Evolutionary conservation across 768 basidiomycete genomes (phyloP).

Genomic region (Pleurotus giganteus): DNA sequence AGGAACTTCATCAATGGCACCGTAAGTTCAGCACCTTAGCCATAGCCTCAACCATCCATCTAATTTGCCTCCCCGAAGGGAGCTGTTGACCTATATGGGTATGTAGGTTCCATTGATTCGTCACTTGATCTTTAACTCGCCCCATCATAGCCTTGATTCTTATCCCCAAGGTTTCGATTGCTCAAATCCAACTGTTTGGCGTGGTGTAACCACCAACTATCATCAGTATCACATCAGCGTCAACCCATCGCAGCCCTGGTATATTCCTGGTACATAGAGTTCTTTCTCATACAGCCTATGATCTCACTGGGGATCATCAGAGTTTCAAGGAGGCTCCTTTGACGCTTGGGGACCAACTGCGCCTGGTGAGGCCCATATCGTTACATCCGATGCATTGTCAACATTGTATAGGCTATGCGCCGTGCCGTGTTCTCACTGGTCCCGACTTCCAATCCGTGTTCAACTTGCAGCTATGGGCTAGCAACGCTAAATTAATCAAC

Average conservation of each 20-base stretch:
- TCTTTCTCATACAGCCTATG: slow-evolving; percentile 10
- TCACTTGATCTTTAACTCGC: background rate
- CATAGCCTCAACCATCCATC: background rate
- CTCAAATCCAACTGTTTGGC: slow-evolving; percentile 68
- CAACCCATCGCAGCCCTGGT: slow-evolving; percentile 59
- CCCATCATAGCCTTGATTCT: slow-evolving; percentile 47
- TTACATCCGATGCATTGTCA: background rate
- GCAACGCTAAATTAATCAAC: slow-evolving; percentile 78
- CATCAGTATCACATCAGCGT: slow-evolving; percentile 56
- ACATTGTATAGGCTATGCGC: slow-evolving; percentile 48
- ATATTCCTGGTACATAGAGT: slow-evolving; percentile 55
- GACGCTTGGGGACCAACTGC: slow-evolving; percentile 80
- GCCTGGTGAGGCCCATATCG: slow-evolving; percentile 41
- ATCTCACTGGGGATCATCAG: slow-evolving; percentile 15
- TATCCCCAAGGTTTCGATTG: slow-evolving; percentile 85
- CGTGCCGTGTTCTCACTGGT: slow-evolving; percentile 66
- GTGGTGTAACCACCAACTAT: slow-evolving; percentile 60
- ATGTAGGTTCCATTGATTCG: slow-evolving; percentile 9
- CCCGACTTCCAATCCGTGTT: slow-evolving; percentile 78
- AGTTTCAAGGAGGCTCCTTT: slow-evolving; percentile 75
- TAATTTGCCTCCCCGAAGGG: slow-evolving; percentile 36
- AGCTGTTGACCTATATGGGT: slow-evolving; percentile 78
- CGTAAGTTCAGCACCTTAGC: slow-evolving; percentile 30
- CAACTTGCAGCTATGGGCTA: slow-evolving; percentile 74
- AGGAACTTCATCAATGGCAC: slow-evolving; percentile 71